Evolutionary conservation across 208 protist genomes (phyloP), one percentile per base, ranked within the genome.

Genomic region (Crithidia thermophila): DNA sequence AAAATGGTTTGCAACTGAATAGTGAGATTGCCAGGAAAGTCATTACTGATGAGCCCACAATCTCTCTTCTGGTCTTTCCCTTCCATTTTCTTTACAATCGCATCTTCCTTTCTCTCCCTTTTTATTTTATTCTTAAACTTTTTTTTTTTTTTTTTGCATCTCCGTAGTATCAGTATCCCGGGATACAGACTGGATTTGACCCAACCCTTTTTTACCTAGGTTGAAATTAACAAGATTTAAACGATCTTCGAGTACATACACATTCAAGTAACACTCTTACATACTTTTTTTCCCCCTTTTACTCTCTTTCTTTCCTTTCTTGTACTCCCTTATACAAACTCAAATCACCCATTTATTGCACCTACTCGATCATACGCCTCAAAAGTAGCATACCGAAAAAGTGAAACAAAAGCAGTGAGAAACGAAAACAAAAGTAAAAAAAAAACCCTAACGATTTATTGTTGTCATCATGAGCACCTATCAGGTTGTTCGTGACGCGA

Each of bases 401-500:
- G 37, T 33, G n/a, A n/a, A 67, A 53, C 23, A 34, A n/a, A 31
- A 57, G 13, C 47, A 30, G 37, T 33, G n/a, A n/a, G n/a, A n/a
- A n/a, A n/a, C 20, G 31, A 7, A 61, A 36, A 25, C 55, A 61
- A 23, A 46, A 8, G 20, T 37, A 6, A 42, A 30, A 34, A 20
- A 51, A 2, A 40, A 4, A 58, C 39, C 4, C 31, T n/a, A 9
- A 0, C 31, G 49, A 47, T 33, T 55, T 59, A 37, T 74, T 39
- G 13, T 51, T 23, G 8, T 10, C 31, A 64, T 42, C 18, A 73
- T 63, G 51, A 77, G 55, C 68, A 70, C 74, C 10, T 67, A 53
- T 20, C 67, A 81, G 21, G 70, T 81, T 20, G 73, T 77, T 13
- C 67, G 55, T 49, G 68, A 82, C 28, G 64, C 64, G 14, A 81